Evolutionary conservation across 495 filamentous ascomycete species (phyloP), one percentile per base, ranked within the genome.

Genomic region (Hypoxylon crocopeplum): DNA sequence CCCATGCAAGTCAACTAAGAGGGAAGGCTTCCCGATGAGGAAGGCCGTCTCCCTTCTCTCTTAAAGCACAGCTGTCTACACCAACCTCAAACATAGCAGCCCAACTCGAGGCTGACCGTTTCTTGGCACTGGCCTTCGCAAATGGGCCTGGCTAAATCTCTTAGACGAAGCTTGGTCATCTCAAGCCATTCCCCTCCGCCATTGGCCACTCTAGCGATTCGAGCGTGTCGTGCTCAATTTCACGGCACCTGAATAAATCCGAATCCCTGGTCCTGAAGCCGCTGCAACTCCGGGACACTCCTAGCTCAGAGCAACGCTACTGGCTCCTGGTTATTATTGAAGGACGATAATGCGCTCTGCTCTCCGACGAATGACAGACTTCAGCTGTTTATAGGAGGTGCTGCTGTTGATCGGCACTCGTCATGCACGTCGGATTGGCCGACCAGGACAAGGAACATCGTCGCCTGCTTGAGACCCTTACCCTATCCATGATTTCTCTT

Each of bases 331-430:
- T 13, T 59, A n/a, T 45, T 33, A 50, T 46, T 55, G 39, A 59
- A 51, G 44, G 55, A 50, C 44, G 27, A 41, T 16, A 40, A 46
- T 22, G 20, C 1, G 10, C 16, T 62, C 19, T 49, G 7, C 11
- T 47, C 27, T 38, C 27, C 33, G 22, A 37, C 55, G 39, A 59
- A 59, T 64, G 16, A 27, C 24, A 52, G 17, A 16, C 29, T 38
- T 42, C 19, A 58, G 24, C 48, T 44, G 5, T 40, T 50, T 64
- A 22, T 13, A 64, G 61, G 55, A 59, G 61, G 55, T 59, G 54
- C 21, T 50, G 44, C 55, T 64, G 15, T 40, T n/a, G 61, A 64
- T 64, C 61, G 55, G 49, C 55, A 64, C 49, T 51, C 49, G 45
- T 47, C 45, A 45, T 64, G 55, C 55, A 59, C 24, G 10, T 34